These are phyloP conservation scores for Euphorbia schlechtendalii DNA, from an alignment of 441 rosid species.

Conservation along the genomic window DNA sequence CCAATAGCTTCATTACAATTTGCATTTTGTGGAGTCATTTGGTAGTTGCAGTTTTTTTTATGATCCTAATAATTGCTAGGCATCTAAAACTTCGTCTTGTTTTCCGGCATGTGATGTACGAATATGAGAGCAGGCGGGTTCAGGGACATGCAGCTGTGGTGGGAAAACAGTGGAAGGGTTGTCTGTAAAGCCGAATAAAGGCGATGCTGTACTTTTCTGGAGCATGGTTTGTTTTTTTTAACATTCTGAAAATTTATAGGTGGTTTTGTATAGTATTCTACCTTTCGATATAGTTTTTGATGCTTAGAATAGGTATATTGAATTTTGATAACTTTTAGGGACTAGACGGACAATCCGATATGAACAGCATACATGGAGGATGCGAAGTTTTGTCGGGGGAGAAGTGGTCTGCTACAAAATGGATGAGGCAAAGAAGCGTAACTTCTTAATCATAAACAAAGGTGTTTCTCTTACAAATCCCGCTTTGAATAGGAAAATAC, in stretches of 20 bases:
- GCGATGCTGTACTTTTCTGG: slow-evolving; percentile 95
- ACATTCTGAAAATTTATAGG: background rate
- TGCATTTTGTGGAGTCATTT: no score
- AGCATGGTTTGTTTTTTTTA: slow-evolving; percentile 90
- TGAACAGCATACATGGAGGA: slow-evolving; percentile 86
- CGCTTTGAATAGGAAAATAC: background rate
- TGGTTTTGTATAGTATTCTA: no score
- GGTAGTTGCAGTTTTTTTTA: background rate
- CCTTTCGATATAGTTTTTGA: background rate
- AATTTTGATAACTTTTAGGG: slow-evolving; percentile 44
- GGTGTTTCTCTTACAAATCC: slow-evolving; percentile 3
- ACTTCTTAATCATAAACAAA: slow-evolving; percentile 18
- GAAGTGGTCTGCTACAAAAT: slow-evolving; percentile 98
- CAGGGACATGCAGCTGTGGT: slow-evolving; percentile 79
- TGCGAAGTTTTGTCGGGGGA: slow-evolving; percentile 81
- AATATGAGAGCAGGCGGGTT: slow-evolving; percentile 61
- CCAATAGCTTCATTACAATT: no score
- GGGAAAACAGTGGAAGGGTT: slow-evolving; percentile 71
- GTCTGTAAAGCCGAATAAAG: slow-evolving; percentile 75
- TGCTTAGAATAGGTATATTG: background rate
- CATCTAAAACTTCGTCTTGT: background rate
- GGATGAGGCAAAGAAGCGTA: slow-evolving; percentile 83
- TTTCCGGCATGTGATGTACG: slow-evolving; percentile 4
- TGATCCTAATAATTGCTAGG: background rate
- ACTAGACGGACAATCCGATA: slow-evolving; percentile 87